Evolutionary conservation across 192 early-diverging fungal genomes (phyloP).

Genomic region (Coemansia sp.): DNA sequence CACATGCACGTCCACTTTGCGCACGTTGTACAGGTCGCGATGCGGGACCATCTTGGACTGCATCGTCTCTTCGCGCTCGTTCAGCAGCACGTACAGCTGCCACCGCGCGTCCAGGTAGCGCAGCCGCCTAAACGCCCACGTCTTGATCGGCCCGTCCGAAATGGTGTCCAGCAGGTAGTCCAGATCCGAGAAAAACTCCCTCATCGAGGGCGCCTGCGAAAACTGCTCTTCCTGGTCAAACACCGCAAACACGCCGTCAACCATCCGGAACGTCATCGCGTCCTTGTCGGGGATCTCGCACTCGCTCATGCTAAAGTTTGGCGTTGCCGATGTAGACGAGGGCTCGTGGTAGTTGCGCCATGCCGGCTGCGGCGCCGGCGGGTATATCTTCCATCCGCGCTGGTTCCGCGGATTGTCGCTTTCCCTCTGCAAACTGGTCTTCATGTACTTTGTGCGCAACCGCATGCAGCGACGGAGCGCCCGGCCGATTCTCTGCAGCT

Average conservation of each 20-base stretch:
- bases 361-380: constrained; percentile 72
- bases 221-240: constrained; percentile 41
- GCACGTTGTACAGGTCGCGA: constrained; percentile 96
- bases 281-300: constrained; percentile 13
- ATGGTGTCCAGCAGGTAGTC: constrained; percentile 75
- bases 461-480: constrained; percentile 69
- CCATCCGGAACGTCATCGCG: constrained; percentile 53
- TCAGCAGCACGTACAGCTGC: constrained; percentile 86
- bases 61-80: constrained; percentile 92
- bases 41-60: constrained; percentile 91
- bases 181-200: constrained; percentile 84
- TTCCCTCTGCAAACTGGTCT: constrained; percentile 62
- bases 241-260: constrained; percentile 64
- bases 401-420: constrained; percentile 83
- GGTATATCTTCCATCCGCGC: constrained; percentile 80
- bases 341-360: constrained; percentile 59
- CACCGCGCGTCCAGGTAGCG: constrained; percentile 90
- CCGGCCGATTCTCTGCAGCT: constrained; percentile 37
- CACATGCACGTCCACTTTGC: constrained; percentile 96
- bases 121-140: constrained; percentile 85
- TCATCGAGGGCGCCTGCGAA: constrained; percentile 64
- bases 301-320: constrained; percentile 14
- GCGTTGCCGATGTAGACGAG: background rate
- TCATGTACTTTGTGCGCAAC: constrained; percentile 85
- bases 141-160: constrained; percentile 88